Base-by-base conservation (phyloP, 805 yeast species). In the Metschnikowia bowlesiae region DNA sequence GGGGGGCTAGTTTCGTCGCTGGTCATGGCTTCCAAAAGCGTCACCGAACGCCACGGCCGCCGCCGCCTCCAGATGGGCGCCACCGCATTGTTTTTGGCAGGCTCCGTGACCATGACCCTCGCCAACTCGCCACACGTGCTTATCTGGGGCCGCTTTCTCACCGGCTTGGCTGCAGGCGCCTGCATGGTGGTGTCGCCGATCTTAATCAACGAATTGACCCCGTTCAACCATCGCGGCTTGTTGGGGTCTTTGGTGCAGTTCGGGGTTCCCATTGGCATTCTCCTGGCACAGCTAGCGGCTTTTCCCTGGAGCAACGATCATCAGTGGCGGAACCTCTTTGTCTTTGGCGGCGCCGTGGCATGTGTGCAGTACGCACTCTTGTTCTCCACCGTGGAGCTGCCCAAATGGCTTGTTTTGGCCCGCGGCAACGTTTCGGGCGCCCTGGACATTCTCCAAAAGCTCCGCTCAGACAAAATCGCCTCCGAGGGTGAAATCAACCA, bases 151-250 rank as follows among this genome's bases (percentile, higher is more conserved):
- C 60, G 76, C 22, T 60, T 72, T 29, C 39, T 70, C 3, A 60
- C 58, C 37, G 78, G 77, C 2, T 18, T 72, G 14, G 76, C 68
- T 3, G 73, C 75, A 3, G 78, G 76, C 3, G 58, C 69, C 7
- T 61, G 71, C 3, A 62, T 71, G 49, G 70, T 71, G n/a, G 66
- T 71, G 36, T 65, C 76, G 11, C 77, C 76, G 6, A 65, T 73
- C 39, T 58, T 71, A 44, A 62, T 73, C 46, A 72, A 67, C 52
- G 77, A 73, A 51, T 49, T 73, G 14, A 62, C 77, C 0, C 76
- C 77, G 0, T 54, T 63, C 10, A 69, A 67, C 52, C 74, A 71
- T 48, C 56, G 75, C 18, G 78, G 78, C n/a, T 59, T 71, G 13
- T 53, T 73, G 54, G 78, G 78, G 0, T 62, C 74, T 2, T 56